Evolutionary conservation across 768 basidiomycete genomes (phyloP).

Genomic region (Fistulinella prunicolor): DNA sequence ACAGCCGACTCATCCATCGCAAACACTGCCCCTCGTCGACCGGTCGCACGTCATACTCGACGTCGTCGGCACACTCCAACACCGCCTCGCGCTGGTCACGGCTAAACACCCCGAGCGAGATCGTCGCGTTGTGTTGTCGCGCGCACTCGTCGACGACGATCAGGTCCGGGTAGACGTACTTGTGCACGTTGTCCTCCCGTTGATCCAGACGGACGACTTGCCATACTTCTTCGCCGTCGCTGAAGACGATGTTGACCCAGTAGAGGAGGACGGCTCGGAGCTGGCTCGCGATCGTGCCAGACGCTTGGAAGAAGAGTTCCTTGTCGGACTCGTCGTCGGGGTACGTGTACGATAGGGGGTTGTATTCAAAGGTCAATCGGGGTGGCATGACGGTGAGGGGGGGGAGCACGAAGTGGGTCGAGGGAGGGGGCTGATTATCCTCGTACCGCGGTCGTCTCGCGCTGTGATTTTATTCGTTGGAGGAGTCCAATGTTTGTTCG

Average conservation of each 20-base stretch:
- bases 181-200: slow-evolving; percentile 7
- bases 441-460: slow-evolving; percentile 3
- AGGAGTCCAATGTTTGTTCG: slow-evolving; percentile 3
- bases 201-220: slow-evolving; percentile 26
- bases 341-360: slow-evolving; percentile 16
- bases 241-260: slow-evolving; percentile 25
- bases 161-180: slow-evolving; percentile 28
- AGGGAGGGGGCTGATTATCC: background rate
- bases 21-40: slow-evolving; percentile 5
- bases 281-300: slow-evolving; percentile 4
- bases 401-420: background rate
- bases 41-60: slow-evolving; percentile 13
- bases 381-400: slow-evolving; percentile 2
- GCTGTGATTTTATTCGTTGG: slow-evolving; percentile 11
- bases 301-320: slow-evolving; percentile 22
- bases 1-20: slow-evolving; percentile 19
- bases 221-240: slow-evolving; percentile 25
- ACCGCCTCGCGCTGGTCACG: slow-evolving; percentile 27
- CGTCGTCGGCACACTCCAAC: slow-evolving; percentile 26
- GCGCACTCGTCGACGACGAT: slow-evolving; percentile 22
- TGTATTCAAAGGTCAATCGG: slow-evolving; percentile 20
- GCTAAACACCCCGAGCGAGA: slow-evolving; percentile 17
- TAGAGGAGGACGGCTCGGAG: slow-evolving; percentile 20
- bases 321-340: slow-evolving; percentile 28
- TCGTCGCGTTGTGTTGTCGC: slow-evolving; percentile 7